Base-by-base conservation (phyloP, 768 basidiomycete genomes). In the Aureoboletus auriporus region DNA sequence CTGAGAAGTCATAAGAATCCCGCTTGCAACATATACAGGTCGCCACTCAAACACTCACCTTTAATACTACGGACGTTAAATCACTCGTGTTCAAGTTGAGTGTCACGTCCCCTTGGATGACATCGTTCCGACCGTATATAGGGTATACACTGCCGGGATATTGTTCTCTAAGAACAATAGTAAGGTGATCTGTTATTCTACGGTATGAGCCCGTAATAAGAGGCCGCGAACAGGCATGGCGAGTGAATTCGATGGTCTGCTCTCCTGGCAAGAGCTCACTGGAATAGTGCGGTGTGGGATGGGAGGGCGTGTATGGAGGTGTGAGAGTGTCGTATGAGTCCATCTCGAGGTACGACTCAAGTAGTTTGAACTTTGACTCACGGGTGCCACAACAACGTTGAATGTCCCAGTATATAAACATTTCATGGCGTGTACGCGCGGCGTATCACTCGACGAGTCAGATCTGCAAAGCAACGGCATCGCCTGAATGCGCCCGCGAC, bases 241-340 rank as follows among this genome's bases (percentile, higher is more conserved):
- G 78, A 3, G 75, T 74, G 39, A 70, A 71, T 33, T 77, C 75
- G 2, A 86, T 69, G 3, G 70, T 68, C 47, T 67, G 68, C 54
- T 86, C 84, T 39, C 74, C 78, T 8, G 63, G 67, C 2, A 70
- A 61, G 43, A 75, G 80, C 39, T 73, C 69, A 29, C 56, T 71
- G 39, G 84, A 80, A 60, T 86, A 86, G 0, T 59, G 53, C 0
- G 84, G 84, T 1, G 76, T 72, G 10, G 78, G 75, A 0, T 66
- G 60, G 3, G 82, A 75, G 4, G 77, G 72, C 0, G 79, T 71
- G 58, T 85, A 86, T 7, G 61, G 57, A 5, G 84, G 78, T 5
- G 83, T 78, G 7, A 77, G 69, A 7, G 51, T 53, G 29, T 49
- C 44, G n/a, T 39, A 37, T 29, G 26, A 12, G 30, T 8, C 45